Evolutionary conservation across 371 early-diverging fungal species (phyloP), one percentile per base, ranked within the genome.

Genomic region (Mortierella sp.): DNA sequence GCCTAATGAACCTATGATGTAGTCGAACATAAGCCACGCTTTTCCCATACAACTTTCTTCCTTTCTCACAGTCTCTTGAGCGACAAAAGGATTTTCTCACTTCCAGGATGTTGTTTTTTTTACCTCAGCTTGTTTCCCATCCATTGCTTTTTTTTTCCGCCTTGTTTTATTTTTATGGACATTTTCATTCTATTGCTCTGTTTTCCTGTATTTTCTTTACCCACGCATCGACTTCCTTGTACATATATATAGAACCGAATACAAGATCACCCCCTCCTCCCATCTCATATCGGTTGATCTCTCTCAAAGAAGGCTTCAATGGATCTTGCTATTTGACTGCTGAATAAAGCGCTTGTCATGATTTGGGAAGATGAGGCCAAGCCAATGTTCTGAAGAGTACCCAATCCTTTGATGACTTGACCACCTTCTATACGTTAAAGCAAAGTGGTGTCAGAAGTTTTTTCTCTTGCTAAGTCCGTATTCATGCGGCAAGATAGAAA

Each of bases 221-320:
- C 37, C 11, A 34, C 37, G 37, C 37, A 34, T 4, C 37, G 11
- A 34, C 37, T 7, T 34, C 14, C 37, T 34, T 34, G 37, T 34
- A 34, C 14, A 50, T 50, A 11, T 52, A 32, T 53, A 53, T 37
- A 37, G 34, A 37, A 37, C 39, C 1, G 39, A 21, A 21, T 44
- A 24, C n/a, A n/a, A n/a, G n/a, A n/a, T n/a, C n/a, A n/a, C n/a
- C n/a, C n/a, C 28, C 28, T 27, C 11, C 28, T 14, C 27, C 28
- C 27, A 19, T 28, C 28, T 50, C 4, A 62, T 3, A 71, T 49
- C n/a, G 64, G 60, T 21, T 31, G 50, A 23, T 71, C 71, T 0
- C 53, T 60, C 19, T 71, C 60, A 44, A 71, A 71, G 49, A 64
- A 71, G 15, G 54, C 50, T 6, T 49, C 34, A 48, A 71, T 58